phyloP scores from a whole-genome alignment of 345 rosid species.

The Brassica juncea region DNA sequence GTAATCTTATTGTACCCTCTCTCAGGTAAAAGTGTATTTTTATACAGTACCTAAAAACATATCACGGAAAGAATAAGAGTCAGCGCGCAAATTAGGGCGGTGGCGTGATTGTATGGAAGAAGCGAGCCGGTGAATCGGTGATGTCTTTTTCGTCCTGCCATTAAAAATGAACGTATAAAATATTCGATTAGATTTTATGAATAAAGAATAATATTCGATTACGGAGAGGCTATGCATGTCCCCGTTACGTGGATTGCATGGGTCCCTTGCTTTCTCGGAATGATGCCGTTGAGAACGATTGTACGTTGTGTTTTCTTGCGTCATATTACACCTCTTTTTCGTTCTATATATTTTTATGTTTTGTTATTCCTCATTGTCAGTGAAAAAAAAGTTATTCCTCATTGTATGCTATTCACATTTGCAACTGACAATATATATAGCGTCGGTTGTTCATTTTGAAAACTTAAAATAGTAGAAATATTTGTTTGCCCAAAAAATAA shows the following conservation, averaged over 20 bases:
- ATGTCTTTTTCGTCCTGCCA: conserved; percentile 22
- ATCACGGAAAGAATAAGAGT: conserved; percentile 5
- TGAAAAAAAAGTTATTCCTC: no score
- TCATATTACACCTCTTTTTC: neutral
- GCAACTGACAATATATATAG: neutral
- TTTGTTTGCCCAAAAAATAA: no score
- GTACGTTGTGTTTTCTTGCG: conserved; percentile 39
- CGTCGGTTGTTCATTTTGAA: neutral
- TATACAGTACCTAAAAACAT: neutral
- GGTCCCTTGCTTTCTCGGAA: conserved; percentile 46
- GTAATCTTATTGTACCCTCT: neutral
- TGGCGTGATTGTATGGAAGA: conserved; percentile 10
- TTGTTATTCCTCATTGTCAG: neutral
- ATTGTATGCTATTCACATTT: conserved; percentile 23
- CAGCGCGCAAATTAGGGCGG: conserved; percentile 33
- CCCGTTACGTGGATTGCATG: conserved; percentile 62
- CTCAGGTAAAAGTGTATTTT: neutral
- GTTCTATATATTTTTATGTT: neutral
- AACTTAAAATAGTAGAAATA: neutral
- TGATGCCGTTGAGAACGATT: conserved; percentile 29
- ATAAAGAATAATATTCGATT: conserved; percentile 5
- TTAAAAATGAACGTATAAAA: neutral
- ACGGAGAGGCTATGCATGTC: conserved; percentile 42
- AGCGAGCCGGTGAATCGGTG: neutral
- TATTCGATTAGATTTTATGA: neutral